These are phyloP conservation scores for Pinus taeda DNA, from an alignment of 75 land plant species.

Conservation along the genomic window DNA sequence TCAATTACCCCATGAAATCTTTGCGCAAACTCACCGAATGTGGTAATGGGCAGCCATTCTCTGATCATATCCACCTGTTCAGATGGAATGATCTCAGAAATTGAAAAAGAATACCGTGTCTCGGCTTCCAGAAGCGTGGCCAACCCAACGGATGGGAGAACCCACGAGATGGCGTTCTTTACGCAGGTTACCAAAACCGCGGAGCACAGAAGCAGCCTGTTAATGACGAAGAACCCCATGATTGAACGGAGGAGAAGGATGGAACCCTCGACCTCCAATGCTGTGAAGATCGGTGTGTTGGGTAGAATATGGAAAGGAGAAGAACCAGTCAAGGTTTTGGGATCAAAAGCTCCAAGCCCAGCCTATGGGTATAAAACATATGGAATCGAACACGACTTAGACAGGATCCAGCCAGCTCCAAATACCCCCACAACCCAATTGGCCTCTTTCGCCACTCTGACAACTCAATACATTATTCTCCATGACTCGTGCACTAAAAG, in stretches of 20 bases:
- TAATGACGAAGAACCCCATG: slow-evolving; percentile 52
- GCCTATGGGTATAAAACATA: not conserved
- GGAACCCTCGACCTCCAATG: not conserved
- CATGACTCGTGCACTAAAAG: no score
- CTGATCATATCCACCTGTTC: slow-evolving; percentile 34
- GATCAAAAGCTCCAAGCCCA: not conserved
- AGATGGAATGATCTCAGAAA: not conserved
- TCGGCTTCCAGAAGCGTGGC: slow-evolving; percentile 34
- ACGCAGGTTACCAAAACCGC: slow-evolving; percentile 29
- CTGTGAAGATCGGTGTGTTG: not conserved
- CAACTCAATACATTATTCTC: no score
- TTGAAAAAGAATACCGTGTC: not conserved
- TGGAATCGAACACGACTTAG: not conserved
- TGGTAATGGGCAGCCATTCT: slow-evolving; percentile 41
- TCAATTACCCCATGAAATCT: not conserved
- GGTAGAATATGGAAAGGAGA: not conserved
- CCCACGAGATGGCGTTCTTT: slow-evolving; percentile 4
- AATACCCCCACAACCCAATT: not conserved
- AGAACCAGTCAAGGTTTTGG: not conserved
- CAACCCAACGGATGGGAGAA: slow-evolving; percentile 31
- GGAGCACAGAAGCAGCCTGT: slow-evolving; percentile 32
- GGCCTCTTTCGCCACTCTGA: not conserved
- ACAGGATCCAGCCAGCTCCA: not conserved
- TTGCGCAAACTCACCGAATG: slow-evolving; percentile 21
- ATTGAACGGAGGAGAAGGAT: not conserved